Percentiles rank a stretch among this genome's conserved stretches.
phyloP scores from a whole-genome alignment of 495 filamentous ascomycete genomes.

The Cairneyella variabilis region DNA sequence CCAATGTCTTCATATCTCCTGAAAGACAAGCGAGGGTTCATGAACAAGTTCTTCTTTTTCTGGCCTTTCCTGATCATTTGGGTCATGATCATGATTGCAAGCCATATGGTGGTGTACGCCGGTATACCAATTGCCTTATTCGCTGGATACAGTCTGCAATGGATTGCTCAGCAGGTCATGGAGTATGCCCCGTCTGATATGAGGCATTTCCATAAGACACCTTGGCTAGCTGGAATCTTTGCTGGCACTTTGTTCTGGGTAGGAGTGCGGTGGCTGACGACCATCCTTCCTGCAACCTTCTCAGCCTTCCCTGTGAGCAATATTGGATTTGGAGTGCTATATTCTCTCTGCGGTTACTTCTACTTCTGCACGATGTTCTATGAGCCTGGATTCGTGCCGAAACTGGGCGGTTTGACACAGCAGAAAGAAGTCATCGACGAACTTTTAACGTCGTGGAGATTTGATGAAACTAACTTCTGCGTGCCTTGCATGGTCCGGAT shows the following conservation, averaged over 20 bases:
- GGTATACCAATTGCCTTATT: conserved; percentile 67
- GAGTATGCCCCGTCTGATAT: conserved; percentile 80
- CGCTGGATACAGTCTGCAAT: conserved; percentile 70
- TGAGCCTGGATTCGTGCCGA: conserved; percentile 94
- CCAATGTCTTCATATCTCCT: conserved; percentile 53
- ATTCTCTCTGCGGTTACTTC: conserved; percentile 71
- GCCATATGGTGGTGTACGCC: conserved; percentile 67
- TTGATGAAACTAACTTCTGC: conserved; percentile 92
- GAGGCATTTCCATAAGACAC: conserved; percentile 86
- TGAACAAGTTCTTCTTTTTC: conserved; percentile 86
- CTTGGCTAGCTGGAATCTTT: conserved; percentile 91
- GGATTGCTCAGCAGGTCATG: conserved; percentile 69
- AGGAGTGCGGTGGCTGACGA: conserved; percentile 68
- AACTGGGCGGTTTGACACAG: conserved; percentile 78
- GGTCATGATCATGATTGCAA: conserved; percentile 64
- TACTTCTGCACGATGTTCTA: conserved; percentile 79
- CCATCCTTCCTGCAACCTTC: conserved; percentile 69
- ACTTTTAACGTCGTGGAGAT: conserved; percentile 77
- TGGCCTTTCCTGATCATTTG: conserved; percentile 79
- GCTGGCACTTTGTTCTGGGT: conserved; percentile 81
- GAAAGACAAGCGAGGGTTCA: conserved; percentile 67
- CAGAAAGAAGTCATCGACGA: conserved; percentile 86
- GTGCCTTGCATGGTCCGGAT: conserved; percentile 88
- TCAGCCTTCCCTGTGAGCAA: conserved; percentile 65
- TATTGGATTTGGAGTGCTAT: conserved; percentile 62